A percentile compares a stretch with the other conserved stretches of the same genome.
Conservation (phyloP, 768 basidiomycete species). For the Calocybe gangraenosa region DNA sequence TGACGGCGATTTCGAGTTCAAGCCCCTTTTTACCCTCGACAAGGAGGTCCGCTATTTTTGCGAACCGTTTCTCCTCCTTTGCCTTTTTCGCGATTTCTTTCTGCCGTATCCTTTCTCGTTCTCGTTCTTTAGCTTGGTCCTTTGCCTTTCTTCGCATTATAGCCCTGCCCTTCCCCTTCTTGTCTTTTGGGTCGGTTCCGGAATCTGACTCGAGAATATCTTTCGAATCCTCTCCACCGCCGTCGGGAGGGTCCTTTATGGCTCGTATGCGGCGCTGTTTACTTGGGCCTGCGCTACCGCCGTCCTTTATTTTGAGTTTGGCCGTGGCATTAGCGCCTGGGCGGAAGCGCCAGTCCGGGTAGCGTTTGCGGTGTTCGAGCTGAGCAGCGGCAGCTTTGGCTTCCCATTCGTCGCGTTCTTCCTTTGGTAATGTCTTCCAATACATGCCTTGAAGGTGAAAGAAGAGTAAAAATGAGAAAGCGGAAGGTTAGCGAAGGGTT, state of each 20-base stretch:
- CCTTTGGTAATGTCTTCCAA: slow-evolving; percentile 67
- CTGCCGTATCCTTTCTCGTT: background rate
- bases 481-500: too few species aligned
- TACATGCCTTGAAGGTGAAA: slow-evolving; percentile 47
- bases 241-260: slow-evolving; percentile 24
- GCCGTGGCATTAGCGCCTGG: slow-evolving; percentile 48
- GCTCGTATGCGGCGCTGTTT: slow-evolving; percentile 9
- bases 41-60: slow-evolving; percentile 64
- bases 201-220: slow-evolving; percentile 8
- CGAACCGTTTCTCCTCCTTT: slow-evolving; percentile 50
- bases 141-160: slow-evolving; percentile 8
- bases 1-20: slow-evolving; percentile 57
- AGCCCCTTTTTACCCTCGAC: slow-evolving; percentile 63
- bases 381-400: slow-evolving; percentile 65
- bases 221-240: slow-evolving; percentile 28
- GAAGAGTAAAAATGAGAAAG: background rate
- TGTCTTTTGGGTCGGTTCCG: slow-evolving; percentile 19
- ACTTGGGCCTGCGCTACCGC: slow-evolving; percentile 10
- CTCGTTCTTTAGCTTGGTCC: background rate
- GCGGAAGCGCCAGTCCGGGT: slow-evolving; percentile 82
- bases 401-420: slow-evolving; percentile 74
- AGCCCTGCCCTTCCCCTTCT: slow-evolving; percentile 7
- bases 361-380: slow-evolving; percentile 66
- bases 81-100: background rate
- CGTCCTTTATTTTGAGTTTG: slow-evolving; percentile 33